phyloP scores from a whole-genome alignment of 78 protist species.

The Dictyostelium brefeldianum region DNA sequence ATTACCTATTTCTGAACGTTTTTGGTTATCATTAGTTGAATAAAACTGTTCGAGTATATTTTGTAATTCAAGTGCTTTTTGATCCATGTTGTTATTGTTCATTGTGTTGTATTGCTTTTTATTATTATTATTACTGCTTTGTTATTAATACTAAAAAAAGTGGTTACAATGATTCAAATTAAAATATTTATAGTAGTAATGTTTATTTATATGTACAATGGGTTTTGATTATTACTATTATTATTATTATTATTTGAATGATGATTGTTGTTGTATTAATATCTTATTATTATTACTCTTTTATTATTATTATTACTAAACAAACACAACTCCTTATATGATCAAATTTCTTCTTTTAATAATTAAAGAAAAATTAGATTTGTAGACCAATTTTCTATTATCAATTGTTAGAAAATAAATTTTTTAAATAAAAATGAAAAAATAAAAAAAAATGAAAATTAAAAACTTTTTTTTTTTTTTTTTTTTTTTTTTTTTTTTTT shows the following conservation, averaged over 20 bases:
- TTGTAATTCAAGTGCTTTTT: slow-evolving; percentile 32
- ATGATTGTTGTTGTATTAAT: not conserved
- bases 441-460: too few relatives aligned
- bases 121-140: not conserved
- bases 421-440: too few relatives aligned
- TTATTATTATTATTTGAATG: too few relatives aligned
- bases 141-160: too few relatives aligned
- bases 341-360: too few relatives aligned
- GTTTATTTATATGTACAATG: too few relatives aligned
- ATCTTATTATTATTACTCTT: not conserved
- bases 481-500: too few relatives aligned
- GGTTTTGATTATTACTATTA: not conserved
- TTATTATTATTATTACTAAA: not conserved
- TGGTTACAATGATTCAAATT: too few relatives aligned
- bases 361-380: not conserved
- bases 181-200: too few relatives aligned
- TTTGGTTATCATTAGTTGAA: slow-evolving; percentile 13
- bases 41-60: slow-evolving; percentile 30
- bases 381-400: too few relatives aligned
- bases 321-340: not conserved
- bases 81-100: slow-evolving; percentile 43
- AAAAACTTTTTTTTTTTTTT: too few relatives aligned
- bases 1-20: slow-evolving; percentile 50
- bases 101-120: not conserved
- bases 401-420: too few relatives aligned